Conservation (phyloP, 1,139 yeast species). For the Scheffersomyces titani region DNA sequence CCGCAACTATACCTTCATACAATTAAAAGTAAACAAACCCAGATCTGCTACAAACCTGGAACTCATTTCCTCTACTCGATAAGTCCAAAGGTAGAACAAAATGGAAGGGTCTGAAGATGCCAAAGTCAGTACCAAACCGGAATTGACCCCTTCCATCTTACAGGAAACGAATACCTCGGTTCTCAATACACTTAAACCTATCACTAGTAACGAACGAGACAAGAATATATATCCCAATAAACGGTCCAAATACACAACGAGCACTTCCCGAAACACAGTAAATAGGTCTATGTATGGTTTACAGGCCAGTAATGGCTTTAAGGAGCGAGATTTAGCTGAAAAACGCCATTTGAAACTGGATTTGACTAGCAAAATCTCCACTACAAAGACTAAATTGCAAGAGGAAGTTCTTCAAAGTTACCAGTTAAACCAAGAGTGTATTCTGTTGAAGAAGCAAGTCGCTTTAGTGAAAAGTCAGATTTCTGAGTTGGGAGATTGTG, state of each 20-base stretch:
- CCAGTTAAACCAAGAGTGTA: slow-evolving; percentile 20
- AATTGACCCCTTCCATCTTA: background rate
- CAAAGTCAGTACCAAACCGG: background rate
- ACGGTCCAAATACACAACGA: background rate
- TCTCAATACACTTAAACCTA: background rate
- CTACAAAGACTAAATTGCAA: slow-evolving; percentile 14
- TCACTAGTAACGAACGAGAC: slow-evolving; percentile 8
- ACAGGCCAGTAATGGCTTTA: background rate
- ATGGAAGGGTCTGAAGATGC: background rate
- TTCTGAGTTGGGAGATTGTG: slow-evolving; percentile 30
- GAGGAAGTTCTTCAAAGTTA: slow-evolving; percentile 13
- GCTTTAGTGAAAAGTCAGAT: slow-evolving; percentile 24
- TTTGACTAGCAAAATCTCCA: slow-evolving; percentile 12
- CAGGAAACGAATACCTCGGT: background rate
- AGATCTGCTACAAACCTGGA: background rate
- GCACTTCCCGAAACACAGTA: background rate
- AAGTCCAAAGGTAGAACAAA: background rate
- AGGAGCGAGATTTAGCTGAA: background rate
- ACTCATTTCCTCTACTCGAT: background rate
- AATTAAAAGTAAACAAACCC: background rate
- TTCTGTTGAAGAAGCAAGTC: slow-evolving; percentile 21
- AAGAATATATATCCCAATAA: background rate
- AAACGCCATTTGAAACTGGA: background rate
- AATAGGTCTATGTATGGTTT: background rate
- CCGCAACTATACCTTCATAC: background rate